Percentiles rank a stretch among this genome's conserved stretches.
Evolutionary conservation across 129 eudicot genomes (phyloP).

Genomic region (Saposhnikovia divaricata): DNA sequence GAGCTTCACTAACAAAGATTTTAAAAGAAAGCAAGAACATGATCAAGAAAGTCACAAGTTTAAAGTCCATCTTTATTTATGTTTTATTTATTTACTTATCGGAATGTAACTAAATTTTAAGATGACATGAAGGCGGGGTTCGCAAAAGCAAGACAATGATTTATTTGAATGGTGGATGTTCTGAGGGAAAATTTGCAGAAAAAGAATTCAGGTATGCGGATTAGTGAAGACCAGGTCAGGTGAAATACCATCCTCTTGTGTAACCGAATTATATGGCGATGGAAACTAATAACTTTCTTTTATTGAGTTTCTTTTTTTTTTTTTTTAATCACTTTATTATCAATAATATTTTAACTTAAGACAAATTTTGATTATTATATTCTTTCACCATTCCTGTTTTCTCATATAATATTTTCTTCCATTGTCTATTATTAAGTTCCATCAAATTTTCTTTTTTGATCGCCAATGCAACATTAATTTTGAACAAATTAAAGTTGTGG

Average conservation of each 20-base stretch:
- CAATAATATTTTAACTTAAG: no score
- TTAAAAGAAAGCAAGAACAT: background rate
- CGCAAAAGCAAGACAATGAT: background rate
- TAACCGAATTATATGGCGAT: conserved; percentile 11
- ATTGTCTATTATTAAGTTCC: no score
- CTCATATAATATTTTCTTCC: background rate
- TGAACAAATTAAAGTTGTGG: no score
- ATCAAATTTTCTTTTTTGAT: no score
- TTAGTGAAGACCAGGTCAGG: conserved; percentile 13
- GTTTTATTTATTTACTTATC: background rate
- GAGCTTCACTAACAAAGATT: background rate
- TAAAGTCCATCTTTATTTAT: background rate
- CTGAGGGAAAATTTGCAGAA: background rate
- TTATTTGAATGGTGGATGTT: background rate
- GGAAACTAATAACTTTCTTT: conserved; percentile 1
- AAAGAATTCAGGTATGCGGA: background rate
- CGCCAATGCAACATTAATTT: no score
- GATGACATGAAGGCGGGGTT: background rate
- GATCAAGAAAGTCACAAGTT: background rate
- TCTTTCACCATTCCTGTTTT: background rate
- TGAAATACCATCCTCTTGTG: conserved; percentile 9
- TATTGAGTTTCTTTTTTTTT: background rate
- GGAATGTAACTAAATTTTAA: background rate
- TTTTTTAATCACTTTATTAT: background rate
- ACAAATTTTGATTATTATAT: no score